Conservation (phyloP, 1,284 basidiomycete genomes). For the Fomitopsis palustris region DNA sequence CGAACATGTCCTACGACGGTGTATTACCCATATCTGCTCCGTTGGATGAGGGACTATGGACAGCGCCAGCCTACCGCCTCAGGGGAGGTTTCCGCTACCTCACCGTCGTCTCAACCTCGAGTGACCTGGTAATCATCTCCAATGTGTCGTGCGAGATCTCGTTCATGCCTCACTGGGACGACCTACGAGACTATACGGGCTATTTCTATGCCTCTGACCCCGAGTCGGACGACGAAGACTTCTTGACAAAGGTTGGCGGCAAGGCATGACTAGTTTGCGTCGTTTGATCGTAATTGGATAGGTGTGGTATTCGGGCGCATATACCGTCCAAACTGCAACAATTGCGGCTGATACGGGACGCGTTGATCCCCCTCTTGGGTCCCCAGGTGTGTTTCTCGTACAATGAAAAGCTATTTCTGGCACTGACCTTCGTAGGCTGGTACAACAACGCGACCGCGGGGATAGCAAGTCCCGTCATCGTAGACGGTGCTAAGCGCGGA, state of each 20-base stretch:
- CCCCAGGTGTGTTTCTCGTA: conserved; percentile 29
- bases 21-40: conserved; percentile 39
- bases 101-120: conserved; percentile 43
- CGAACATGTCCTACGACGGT: conserved; percentile 43
- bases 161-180: conserved; percentile 52
- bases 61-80: conserved; percentile 40
- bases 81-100: conserved; percentile 56
- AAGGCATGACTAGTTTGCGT: neutral
- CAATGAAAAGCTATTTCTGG: too few relatives aligned
- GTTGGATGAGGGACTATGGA: conserved; percentile 40
- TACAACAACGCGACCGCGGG: conserved; percentile 53
- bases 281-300: conserved; percentile 5
- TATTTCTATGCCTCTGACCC: conserved; percentile 53
- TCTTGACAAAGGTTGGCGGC: conserved; percentile 44
- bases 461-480: conserved; percentile 56
- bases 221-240: conserved; percentile 42
- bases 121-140: conserved; percentile 31
- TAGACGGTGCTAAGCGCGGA: conserved; percentile 61
- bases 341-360: conserved; percentile 51
- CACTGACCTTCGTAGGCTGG: conserved; percentile 38
- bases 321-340: conserved; percentile 59
- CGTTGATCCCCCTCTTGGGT: conserved; percentile 40
- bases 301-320: conserved; percentile 62
- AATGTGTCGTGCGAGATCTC: conserved; percentile 55
- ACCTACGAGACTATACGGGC: conserved; percentile 49